Evolutionary conservation across 768 basidiomycete genomes (phyloP).

Genomic region (Leccinum fibrillosum): DNA sequence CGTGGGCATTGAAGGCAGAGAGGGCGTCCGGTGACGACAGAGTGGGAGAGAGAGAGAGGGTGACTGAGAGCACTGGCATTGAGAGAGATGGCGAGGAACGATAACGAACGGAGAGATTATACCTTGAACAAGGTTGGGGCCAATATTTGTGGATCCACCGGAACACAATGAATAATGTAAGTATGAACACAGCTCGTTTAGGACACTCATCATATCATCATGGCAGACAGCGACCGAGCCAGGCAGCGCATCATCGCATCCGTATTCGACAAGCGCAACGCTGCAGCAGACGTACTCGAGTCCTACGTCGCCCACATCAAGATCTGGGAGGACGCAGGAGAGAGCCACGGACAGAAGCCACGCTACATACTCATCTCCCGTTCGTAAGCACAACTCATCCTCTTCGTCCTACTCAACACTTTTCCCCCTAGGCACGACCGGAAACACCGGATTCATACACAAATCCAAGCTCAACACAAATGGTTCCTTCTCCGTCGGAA

Average conservation of each 20-base stretch:
- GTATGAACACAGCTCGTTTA: constrained; percentile 7
- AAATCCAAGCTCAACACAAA: constrained; percentile 97
- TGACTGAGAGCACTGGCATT: constrained; percentile 20
- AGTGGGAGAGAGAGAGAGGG: constrained; percentile 24
- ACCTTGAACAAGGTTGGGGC: constrained; percentile 1
- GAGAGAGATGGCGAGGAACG: neutral
- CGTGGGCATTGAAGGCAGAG: constrained; percentile 31
- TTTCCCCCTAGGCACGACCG: constrained; percentile 47
- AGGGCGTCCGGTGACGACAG: constrained; percentile 32
- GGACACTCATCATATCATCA: constrained; percentile 10
- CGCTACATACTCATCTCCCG: constrained; percentile 89
- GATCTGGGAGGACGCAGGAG: constrained; percentile 87
- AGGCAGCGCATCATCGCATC: constrained; percentile 75
- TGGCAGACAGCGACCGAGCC: constrained; percentile 47
- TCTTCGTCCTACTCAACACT: neutral
- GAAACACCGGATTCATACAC: constrained; percentile 75
- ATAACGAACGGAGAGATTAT: constrained; percentile 3
- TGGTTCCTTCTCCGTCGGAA: constrained; percentile 93
- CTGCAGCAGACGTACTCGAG: constrained; percentile 64
- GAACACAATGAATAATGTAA: neutral
- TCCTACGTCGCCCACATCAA: constrained; percentile 86
- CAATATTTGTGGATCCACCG: constrained; percentile 5
- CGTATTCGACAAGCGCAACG: constrained; percentile 74
- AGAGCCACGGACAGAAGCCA: constrained; percentile 73
- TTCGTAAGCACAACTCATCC: constrained; percentile 41